Percentiles rank a stretch among this genome's conserved stretches.
Evolutionary conservation across 441 rosid species (phyloP).

Genomic region (Theobroma grandiflorum): DNA sequence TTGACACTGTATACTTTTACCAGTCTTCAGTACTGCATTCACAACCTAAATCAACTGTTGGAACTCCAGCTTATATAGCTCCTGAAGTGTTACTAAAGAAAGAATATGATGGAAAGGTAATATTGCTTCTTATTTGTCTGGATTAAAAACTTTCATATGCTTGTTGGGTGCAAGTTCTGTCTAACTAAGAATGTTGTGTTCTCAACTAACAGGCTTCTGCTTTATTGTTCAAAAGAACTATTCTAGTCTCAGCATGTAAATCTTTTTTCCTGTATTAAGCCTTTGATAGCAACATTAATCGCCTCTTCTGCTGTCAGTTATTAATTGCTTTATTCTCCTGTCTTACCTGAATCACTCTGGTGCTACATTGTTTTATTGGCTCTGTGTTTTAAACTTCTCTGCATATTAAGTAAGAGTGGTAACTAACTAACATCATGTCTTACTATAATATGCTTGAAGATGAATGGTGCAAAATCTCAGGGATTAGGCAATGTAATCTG

Average conservation of each 20-base stretch:
- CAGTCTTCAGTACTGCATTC: constrained; percentile 98
- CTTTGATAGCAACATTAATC: background rate
- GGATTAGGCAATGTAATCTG: constrained; percentile 1
- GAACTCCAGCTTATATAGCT: constrained; percentile 99
- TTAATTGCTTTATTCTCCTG: background rate
- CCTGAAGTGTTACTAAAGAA: constrained; percentile 95
- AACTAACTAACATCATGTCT: background rate
- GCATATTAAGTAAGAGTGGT: background rate
- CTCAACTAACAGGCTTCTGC: constrained; percentile 3
- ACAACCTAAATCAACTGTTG: constrained; percentile 98
- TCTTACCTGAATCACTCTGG: background rate
- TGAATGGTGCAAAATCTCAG: background rate
- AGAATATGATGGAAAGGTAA: constrained; percentile 99
- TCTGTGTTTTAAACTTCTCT: background rate
- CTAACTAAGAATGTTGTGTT: background rate
- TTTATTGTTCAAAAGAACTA: background rate
- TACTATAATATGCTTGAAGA: background rate
- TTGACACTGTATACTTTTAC: constrained; percentile 24
- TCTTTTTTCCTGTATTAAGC: background rate
- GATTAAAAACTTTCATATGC: constrained; percentile 14
- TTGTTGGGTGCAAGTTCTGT: background rate
- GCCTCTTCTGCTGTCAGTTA: background rate
- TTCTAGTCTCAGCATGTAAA: background rate
- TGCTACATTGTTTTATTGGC: background rate
- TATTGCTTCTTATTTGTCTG: constrained; percentile 20